A percentile compares a stretch with the other conserved stretches of the same genome.
phyloP scores from a whole-genome alignment of 257 asterid species.

The Thymus mandschuricus region DNA sequence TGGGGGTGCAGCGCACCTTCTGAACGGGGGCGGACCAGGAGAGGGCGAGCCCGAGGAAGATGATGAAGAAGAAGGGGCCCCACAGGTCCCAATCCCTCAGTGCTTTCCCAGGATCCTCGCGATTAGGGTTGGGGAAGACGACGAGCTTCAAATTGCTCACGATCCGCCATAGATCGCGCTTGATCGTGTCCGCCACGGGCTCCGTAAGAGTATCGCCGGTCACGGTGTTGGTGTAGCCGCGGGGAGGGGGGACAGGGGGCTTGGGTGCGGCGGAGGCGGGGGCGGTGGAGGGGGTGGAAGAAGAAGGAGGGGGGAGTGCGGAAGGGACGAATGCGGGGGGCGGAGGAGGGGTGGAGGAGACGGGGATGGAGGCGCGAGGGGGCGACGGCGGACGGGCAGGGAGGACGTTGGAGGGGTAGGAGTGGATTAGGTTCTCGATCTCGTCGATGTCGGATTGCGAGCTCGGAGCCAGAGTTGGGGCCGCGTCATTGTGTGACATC shows the following conservation, averaged over 20 bases:
- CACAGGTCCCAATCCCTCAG: constrained; percentile 88
- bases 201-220: constrained; percentile 69
- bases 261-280: no score
- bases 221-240: constrained; percentile 39
- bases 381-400: constrained; percentile 72
- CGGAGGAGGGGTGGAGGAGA: constrained; percentile 46
- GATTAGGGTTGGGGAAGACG: constrained; percentile 80
- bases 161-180: constrained; percentile 72
- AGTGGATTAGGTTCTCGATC: constrained; percentile 75
- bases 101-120: constrained; percentile 90
- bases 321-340: constrained; percentile 47
- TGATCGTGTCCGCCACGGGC: constrained; percentile 83
- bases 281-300: constrained; percentile 10
- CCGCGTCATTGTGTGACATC: constrained; percentile 57
- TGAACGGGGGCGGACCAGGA: constrained; percentile 67
- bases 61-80: constrained; percentile 90
- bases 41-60: constrained; percentile 75
- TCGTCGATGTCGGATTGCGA: constrained; percentile 94
- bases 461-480: constrained; percentile 48
- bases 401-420: constrained; percentile 61
- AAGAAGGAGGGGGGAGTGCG: constrained; percentile 40
- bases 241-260: constrained; percentile 39
- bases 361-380: constrained; percentile 70
- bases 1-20: constrained; percentile 21
- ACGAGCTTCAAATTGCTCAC: constrained; percentile 81